phyloP scores from a whole-genome alignment of 441 rosid genomes.

The Gossypium laxum region DNA sequence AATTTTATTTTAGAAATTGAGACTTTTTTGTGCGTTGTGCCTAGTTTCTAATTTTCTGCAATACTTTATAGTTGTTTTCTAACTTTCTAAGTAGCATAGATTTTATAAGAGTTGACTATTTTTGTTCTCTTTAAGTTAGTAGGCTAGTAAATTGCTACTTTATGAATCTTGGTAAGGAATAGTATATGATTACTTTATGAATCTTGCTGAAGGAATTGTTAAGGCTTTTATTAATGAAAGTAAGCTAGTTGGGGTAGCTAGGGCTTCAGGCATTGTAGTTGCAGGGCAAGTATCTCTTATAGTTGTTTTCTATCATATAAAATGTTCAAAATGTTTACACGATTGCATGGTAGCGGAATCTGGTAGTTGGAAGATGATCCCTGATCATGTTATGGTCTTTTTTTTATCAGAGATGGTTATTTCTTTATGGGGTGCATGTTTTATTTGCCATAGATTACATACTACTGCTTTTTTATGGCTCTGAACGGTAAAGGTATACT shows the following conservation, averaged over 20 bases:
- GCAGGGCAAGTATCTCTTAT: neutral
- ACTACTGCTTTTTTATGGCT: neutral
- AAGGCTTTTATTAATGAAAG: neutral
- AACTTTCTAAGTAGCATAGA: neutral
- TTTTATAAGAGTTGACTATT: neutral
- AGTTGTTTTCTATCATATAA: neutral
- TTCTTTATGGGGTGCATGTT: neutral
- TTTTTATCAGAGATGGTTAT: neutral
- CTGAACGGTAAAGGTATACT: neutral
- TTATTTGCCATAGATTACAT: neutral
- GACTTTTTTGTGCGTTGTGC: neutral
- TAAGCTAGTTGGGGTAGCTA: neutral
- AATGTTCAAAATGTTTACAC: neutral
- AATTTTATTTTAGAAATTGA: neutral
- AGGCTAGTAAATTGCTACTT: neutral
- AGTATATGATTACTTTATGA: neutral
- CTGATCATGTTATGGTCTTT: neutral
- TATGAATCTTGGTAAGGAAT: neutral
- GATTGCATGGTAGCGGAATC: neutral
- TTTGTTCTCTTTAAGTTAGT: neutral
- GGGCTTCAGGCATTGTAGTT: neutral
- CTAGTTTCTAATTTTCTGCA: conserved; percentile 4
- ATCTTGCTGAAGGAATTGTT: neutral
- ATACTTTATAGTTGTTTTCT: neutral
- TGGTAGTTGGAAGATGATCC: neutral